Percentiles rank a stretch among this genome's conserved stretches.
Conservation (phyloP, 352 stramenopile genomes). For the Globisporangium barbulae region DNA sequence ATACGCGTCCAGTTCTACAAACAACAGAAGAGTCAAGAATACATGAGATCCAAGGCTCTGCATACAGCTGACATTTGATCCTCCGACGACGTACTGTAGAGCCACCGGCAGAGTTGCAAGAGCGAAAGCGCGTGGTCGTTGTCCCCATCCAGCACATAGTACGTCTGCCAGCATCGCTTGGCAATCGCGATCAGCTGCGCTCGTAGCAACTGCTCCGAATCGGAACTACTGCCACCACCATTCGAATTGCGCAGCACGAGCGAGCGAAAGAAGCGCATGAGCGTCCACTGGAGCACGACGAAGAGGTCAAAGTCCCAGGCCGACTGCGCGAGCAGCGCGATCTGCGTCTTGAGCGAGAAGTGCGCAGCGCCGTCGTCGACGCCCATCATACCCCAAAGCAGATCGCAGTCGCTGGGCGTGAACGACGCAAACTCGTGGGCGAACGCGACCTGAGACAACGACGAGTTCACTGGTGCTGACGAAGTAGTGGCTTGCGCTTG, state of each 20-base stretch:
- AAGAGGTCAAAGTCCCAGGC: conserved; percentile 82
- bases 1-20: conserved; percentile 34
- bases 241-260: conserved; percentile 4
- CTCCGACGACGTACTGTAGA: conserved; percentile 44
- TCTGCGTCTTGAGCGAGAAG: conserved; percentile 43
- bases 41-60: background rate
- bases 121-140: conserved; percentile 12
- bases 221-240: background rate
- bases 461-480: background rate
- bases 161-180: conserved; percentile 35
- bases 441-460: conserved; percentile 27
- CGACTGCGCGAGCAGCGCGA: conserved; percentile 56
- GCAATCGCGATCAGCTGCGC: conserved; percentile 31
- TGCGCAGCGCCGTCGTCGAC: conserved; percentile 42
- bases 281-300: conserved; percentile 50
- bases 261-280: conserved; percentile 30
- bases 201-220: conserved; percentile 6
- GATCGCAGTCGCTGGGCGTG: conserved; percentile 70
- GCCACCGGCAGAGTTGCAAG: conserved; percentile 67
- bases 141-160: conserved; percentile 50
- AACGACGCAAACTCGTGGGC: conserved; percentile 41
- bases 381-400: conserved; percentile 72
- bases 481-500: conserved; percentile 4
- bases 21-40: background rate
- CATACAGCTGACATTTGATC: background rate